These are phyloP conservation scores for Trichoderma hamatum DNA, from an alignment of 2,329 filamentous ascomycete genomes.

Conservation along the genomic window DNA sequence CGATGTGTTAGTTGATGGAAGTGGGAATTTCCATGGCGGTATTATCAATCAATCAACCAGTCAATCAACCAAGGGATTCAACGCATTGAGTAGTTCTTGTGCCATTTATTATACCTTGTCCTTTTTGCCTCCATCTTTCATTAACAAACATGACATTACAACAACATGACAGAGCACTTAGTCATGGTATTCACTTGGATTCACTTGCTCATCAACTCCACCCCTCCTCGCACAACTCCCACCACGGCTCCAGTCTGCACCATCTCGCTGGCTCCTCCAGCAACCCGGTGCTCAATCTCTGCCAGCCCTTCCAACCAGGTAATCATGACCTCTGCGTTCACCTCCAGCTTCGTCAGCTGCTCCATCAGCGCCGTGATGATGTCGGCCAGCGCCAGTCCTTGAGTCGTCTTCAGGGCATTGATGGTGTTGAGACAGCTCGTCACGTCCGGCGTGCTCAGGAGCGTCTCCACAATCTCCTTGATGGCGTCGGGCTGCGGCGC, in stretches of 20 bases:
- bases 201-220: slow-evolving; percentile 64
- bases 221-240: slow-evolving; percentile 83
- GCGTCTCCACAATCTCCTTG: slow-evolving; percentile 77
- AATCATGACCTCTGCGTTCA: slow-evolving; percentile 83
- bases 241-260: slow-evolving; percentile 94
- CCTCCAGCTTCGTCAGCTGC: slow-evolving; percentile 79
- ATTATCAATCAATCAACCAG: not conserved
- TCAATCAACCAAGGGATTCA: not conserved
- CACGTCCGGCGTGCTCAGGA: slow-evolving; percentile 84
- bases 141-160: not conserved
- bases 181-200: not conserved
- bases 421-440: slow-evolving; percentile 86
- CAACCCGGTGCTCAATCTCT: slow-evolving; percentile 88
- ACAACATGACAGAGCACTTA: not conserved
- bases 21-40: no score
- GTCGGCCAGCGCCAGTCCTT: slow-evolving; percentile 89
- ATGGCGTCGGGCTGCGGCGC: slow-evolving; percentile 91
- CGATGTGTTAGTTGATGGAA: no score
- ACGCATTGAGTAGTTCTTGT: not conserved
- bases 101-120: not conserved
- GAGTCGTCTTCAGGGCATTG: slow-evolving; percentile 80
- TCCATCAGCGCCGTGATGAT: slow-evolving; percentile 87
- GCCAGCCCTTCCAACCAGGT: slow-evolving; percentile 89
- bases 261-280: slow-evolving; percentile 81
- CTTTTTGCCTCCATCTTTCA: not conserved